Evolutionary conservation across 441 rosid species (phyloP), one percentile per base, ranked within the genome.

Genomic region (Arabidopsis lyrata): DNA sequence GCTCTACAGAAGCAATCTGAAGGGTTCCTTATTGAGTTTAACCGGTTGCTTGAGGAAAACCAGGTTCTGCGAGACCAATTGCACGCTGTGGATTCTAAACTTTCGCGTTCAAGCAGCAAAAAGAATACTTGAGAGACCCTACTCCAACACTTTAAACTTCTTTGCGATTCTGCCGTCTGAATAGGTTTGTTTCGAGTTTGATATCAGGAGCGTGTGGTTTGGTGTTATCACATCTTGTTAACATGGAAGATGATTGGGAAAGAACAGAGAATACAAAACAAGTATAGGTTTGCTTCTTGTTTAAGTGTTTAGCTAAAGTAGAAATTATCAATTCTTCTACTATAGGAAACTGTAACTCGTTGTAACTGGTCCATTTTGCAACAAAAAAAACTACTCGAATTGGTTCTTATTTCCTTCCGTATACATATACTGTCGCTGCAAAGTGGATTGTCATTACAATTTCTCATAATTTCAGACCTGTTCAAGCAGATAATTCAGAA

Each of bases 1-100:
- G 98, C 99, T 71, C 82, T 92, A 70, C 84, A 86, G 65, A 95
- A 92, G 81, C 99, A 95, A 69, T 89, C 99, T 5, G 97, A 91
- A 80, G 99, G 99, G 10, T 92, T 95, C 83, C 90, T 90, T 76
- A 86, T 88, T 0, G 99, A 95, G 86, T 92, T 89, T 61, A 97
- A 89, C 74, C 91, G 99, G 41, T 77, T 95, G 77, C 87, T 86
- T 5, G 93, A 84, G 73, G 99, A 92, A 76, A 95, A 95, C 77
- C 91, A 91, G 74, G 84, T 75, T 47, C 84, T 92, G 32, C 76
- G 92, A 72, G 83, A 59, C 67, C 93, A 85, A 70, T 73, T 95
- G 80, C 91, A 90, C 54, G 82, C 87, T 45, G 65, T 86, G 84
- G 99, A 95, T 82, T 71, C 72, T 18, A 83, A 60, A 31, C n/a